These are phyloP conservation scores for Vitis riparia DNA, from an alignment of 164 flowering plant species.

Conservation along the genomic window DNA sequence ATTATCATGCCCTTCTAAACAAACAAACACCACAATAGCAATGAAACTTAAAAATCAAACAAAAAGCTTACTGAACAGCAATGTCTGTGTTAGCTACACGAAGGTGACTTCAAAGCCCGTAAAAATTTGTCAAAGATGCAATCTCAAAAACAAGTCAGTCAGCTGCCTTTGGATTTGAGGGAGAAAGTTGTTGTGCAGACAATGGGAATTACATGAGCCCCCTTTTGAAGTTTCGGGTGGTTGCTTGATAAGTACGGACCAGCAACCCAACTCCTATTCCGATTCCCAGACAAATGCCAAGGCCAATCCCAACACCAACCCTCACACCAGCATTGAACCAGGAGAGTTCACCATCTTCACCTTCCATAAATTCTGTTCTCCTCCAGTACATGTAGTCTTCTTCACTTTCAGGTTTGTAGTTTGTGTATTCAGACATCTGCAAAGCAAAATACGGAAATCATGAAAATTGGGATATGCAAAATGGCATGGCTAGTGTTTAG, in stretches of 20 bases:
- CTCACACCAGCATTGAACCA: conserved; percentile 93
- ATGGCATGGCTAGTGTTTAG: too few relatives aligned
- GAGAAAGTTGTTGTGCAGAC: background rate
- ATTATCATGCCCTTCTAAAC: conserved; percentile 1
- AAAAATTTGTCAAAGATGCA: conserved; percentile 18
- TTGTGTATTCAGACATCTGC: conserved; percentile 43
- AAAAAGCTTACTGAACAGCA: background rate
- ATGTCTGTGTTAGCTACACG: conserved; percentile 22
- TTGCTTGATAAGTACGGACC: conserved; percentile 76
- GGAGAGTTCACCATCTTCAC: conserved; percentile 80
- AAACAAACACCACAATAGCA: background rate
- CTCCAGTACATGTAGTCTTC: conserved; percentile 60
- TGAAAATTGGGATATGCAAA: too few relatives aligned
- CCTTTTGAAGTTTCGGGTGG: conserved; percentile 65
- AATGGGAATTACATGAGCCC: conserved; percentile 36
- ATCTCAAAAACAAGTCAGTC: conserved; percentile 14
- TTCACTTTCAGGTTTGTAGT: conserved; percentile 47
- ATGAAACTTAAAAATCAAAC: background rate
- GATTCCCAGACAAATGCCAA: conserved; percentile 77
- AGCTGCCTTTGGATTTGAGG: conserved; percentile 22
- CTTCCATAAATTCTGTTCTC: conserved; percentile 57
- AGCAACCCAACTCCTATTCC: conserved; percentile 85
- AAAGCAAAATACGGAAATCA: background rate
- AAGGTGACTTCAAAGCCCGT: background rate
- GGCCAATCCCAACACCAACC: conserved; percentile 89